Evolutionary conservation across 164 flowering plant species (phyloP).

Genomic region (Aristolochia fimbriata): DNA sequence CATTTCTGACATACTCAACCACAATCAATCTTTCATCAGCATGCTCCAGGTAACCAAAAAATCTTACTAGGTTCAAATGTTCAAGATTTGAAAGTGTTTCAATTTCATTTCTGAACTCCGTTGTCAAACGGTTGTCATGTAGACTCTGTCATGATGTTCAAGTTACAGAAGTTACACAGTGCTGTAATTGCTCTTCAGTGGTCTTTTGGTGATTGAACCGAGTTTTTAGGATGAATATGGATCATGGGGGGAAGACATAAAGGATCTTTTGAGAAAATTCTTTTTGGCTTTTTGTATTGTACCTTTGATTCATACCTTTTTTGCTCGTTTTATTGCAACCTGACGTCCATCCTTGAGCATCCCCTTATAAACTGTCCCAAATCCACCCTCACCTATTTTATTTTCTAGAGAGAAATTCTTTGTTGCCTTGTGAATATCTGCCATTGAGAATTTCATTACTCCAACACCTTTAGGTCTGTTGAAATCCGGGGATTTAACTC

Average conservation of each 20-base stretch:
- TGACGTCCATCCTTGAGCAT: conserved; percentile 44
- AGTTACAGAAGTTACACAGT: not conserved
- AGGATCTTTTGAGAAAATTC: too few relatives aligned
- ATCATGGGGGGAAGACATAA: too few relatives aligned
- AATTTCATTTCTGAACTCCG: conserved; percentile 61
- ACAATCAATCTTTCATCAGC: conserved; percentile 44
- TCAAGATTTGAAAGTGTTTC: conserved; percentile 49
- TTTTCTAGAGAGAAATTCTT: conserved; percentile 41
- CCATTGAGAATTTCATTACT: conserved; percentile 23
- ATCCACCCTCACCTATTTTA: conserved; percentile 57
- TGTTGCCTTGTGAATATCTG: conserved; percentile 51
- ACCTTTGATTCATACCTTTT: conserved; percentile 29
- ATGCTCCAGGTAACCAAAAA: conserved; percentile 53
- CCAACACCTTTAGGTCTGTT: conserved; percentile 16
- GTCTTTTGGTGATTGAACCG: too few relatives aligned
- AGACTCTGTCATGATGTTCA: conserved; percentile 28
- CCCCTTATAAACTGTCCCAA: conserved; percentile 58
- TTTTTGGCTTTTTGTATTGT: too few relatives aligned
- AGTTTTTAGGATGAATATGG: too few relatives aligned
- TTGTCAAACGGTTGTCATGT: conserved; percentile 16
- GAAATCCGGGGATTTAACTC: conserved; percentile 20
- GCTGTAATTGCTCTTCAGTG: too few relatives aligned
- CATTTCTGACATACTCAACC: conserved; percentile 58
- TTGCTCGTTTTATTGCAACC: conserved; percentile 66
- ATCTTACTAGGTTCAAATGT: conserved; percentile 59